These are phyloP conservation scores for Oidium heveae DNA, from an alignment of 2,329 filamentous ascomycete genomes.

Conservation along the genomic window DNA sequence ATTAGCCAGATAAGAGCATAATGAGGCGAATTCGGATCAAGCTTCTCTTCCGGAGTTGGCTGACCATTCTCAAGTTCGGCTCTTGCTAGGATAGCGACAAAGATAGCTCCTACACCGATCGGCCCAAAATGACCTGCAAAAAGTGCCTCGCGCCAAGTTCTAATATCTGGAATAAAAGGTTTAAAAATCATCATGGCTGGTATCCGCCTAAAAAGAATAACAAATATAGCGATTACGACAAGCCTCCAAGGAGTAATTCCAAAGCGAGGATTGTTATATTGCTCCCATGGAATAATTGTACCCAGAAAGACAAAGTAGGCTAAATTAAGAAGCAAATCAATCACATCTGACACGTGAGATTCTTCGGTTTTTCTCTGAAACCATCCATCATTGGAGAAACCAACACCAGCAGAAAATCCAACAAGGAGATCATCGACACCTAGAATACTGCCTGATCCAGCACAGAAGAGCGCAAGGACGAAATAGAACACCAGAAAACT, in stretches of 20 bases:
- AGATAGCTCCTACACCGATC: constrained; percentile 90
- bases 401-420: constrained; percentile 87
- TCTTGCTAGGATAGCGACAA: constrained; percentile 74
- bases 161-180: constrained; percentile 83
- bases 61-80: constrained; percentile 59
- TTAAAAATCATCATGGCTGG: constrained; percentile 84
- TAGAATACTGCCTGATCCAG: constrained; percentile 72
- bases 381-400: constrained; percentile 98
- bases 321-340: constrained; percentile 89
- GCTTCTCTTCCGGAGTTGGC: constrained; percentile 44
- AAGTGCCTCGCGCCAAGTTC: constrained; percentile 89
- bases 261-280: constrained; percentile 52
- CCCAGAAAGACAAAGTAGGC: constrained; percentile 96
- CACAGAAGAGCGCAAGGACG: constrained; percentile 76
- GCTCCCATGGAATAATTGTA: constrained; percentile 87
- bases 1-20: constrained; percentile 60
- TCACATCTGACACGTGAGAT: constrained; percentile 96
- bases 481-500: constrained; percentile 99
- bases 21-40: constrained; percentile 24
- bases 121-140: constrained; percentile 96
- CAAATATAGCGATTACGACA: constrained; percentile 77
- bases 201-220: constrained; percentile 86
- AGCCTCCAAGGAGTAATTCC: constrained; percentile 72
- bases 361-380: constrained; percentile 96
- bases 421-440: constrained; percentile 86